Base-by-base conservation (phyloP, 768 basidiomycete species). In the Amanita brunnescens region DNA sequence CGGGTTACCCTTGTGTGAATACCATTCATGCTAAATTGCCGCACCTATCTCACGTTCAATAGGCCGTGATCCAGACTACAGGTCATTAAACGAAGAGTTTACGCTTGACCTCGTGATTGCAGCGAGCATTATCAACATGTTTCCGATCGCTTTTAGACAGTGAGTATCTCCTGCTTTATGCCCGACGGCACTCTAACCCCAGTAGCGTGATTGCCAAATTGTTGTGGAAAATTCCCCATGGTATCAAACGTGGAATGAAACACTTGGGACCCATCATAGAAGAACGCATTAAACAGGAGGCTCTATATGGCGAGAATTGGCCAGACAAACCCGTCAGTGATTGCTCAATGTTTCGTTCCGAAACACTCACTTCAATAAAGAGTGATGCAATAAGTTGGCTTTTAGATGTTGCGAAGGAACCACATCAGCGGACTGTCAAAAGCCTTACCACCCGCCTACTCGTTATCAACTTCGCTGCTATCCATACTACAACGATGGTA, bases 341-440 rank as follows among this genome's bases (percentile, higher is more conserved):
- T 10, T 24, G 9, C 20, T 23, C 10, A n/a, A 23, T 47, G n/a
- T 12, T 5, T 47, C 26, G 10, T 12, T 14, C 3, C 5, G 10
- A 46, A 16, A 34, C 16, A 40, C 14, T 30, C 38, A 29, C 26
- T 20, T 20, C 9, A 35, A n/a, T 32, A 45, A 23, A 77, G 77
- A 68, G 70, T 44, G 76, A 78, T 49, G 53, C 77, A 18, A 62
- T 79, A 0, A 64, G 68, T 13, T 80, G 76, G 75, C 59, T 77
- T 7, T 62, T 78, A 34, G 74, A 73, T 9, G 35, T 38, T 39
- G 61, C 59, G 6, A 72, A 72, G 0, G 55, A 60, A 7, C 63
- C 62, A 3, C 61, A 65, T 26, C 53, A 57, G 30, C 54, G 57
- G 23, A 63, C 52, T 6, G 49, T 63, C 0, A 49, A 59, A 18